Evolutionary conservation across 192 early-diverging fungal species (phyloP), one percentile per base, ranked within the genome.

Genomic region (Entophlyctis helioformis): DNA sequence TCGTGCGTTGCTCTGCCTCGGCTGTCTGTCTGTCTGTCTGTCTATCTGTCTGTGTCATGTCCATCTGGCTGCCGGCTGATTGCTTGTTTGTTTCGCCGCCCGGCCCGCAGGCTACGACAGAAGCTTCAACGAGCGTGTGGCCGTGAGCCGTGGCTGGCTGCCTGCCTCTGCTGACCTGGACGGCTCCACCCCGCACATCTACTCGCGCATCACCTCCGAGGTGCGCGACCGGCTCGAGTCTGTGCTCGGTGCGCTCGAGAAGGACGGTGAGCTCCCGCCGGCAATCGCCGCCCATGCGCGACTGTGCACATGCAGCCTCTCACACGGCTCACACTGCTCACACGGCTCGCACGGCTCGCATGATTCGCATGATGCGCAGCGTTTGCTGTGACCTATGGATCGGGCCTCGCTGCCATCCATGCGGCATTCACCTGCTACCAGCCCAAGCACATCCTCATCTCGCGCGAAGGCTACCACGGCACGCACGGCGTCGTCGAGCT

Each of bases 311-410:
- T 27, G 1, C 26, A 20, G 21, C 29, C n/a, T n/a, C n/a, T n/a
- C n/a, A n/a, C n/a, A n/a, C n/a, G n/a, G n/a, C n/a, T n/a, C n/a
- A n/a, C n/a, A n/a, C n/a, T n/a, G n/a, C n/a, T n/a, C n/a, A n/a
- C n/a, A n/a, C n/a, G n/a, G n/a, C n/a, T n/a, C n/a, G n/a, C n/a
- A n/a, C n/a, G n/a, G n/a, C n/a, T n/a, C n/a, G n/a, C n/a, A n/a
- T n/a, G n/a, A n/a, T n/a, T 53, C 13, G 24, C 35, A 20, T 24
- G 9, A 24, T 16, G n/a, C 23, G 8, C 55, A 38, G 78, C 65
- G 44, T 59, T 74, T 38, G 80, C 82, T 5, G 69, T 80, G 13
- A 62, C 77, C 1, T 84, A 77, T 42, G 56, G 66, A 7, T 72
- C 70, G 0, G 82, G 82, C 0, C 55, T 82, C 10, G 66, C 78